Evolutionary conservation across 352 stramenopile species (phyloP).

Genomic region (Phytophthora kernoviae): DNA sequence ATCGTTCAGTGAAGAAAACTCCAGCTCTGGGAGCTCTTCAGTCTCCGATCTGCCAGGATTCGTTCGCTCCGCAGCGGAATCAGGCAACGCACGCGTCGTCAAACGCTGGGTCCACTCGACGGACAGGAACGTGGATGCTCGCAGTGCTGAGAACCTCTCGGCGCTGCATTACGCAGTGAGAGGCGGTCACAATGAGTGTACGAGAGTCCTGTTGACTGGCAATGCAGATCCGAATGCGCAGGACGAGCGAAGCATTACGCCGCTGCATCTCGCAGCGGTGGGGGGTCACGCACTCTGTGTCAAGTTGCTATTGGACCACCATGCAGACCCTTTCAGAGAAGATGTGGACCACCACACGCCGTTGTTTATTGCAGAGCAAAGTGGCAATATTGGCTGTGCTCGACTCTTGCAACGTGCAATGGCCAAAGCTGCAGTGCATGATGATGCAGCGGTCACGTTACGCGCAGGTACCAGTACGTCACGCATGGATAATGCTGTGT

Average conservation of each 20-base stretch:
- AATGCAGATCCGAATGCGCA: slow-evolving; percentile 71
- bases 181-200: slow-evolving; percentile 82
- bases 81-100: slow-evolving; percentile 76
- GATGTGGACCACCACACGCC: slow-evolving; percentile 78
- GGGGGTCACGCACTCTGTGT: slow-evolving; percentile 79
- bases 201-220: slow-evolving; percentile 59
- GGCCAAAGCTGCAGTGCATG: slow-evolving; percentile 66
- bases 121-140: slow-evolving; percentile 63
- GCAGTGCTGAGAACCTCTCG: slow-evolving; percentile 80
- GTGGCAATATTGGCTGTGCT: slow-evolving; percentile 79
- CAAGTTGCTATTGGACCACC: slow-evolving; percentile 80
- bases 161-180: slow-evolving; percentile 78
- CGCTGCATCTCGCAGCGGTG: slow-evolving; percentile 72
- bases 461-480: slow-evolving; percentile 51
- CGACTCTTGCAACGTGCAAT: slow-evolving; percentile 77
- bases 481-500: slow-evolving; percentile 77
- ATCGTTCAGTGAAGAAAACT: slow-evolving; percentile 45
- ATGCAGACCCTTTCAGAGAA: slow-evolving; percentile 82
- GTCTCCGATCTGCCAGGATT: slow-evolving; percentile 65
- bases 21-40: slow-evolving; percentile 27
- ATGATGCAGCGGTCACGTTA: slow-evolving; percentile 64
- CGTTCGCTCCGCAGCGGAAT: slow-evolving; percentile 64
- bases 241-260: slow-evolving; percentile 77
- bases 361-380: slow-evolving; percentile 69
- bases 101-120: slow-evolving; percentile 85